Percentiles rank a stretch among this genome's conserved stretches.
These are phyloP conservation scores for Pestalotiopsis sp. DNA, from an alignment of 2,329 filamentous ascomycete genomes.

Conservation along the genomic window DNA sequence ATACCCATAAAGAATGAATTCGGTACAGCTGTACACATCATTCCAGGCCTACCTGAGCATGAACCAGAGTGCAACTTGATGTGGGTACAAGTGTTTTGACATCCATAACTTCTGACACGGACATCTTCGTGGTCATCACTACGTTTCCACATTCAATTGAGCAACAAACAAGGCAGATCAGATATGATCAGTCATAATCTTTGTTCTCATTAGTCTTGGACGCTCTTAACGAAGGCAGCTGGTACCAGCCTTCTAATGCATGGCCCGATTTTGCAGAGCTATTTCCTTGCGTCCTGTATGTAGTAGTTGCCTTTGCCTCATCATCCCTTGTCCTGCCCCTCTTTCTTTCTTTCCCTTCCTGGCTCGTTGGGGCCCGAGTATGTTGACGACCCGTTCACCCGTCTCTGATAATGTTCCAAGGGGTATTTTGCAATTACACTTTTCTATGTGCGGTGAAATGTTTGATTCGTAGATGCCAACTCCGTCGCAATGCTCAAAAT, in stretches of 20 bases:
- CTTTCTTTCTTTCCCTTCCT: background rate
- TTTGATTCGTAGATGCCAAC: slow-evolving; percentile 20
- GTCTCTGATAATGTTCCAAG: background rate
- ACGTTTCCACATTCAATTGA: background rate
- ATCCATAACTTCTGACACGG: no score
- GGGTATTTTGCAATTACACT: slow-evolving; percentile 3
- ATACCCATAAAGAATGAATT: no score
- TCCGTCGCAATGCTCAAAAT: slow-evolving; percentile 28
- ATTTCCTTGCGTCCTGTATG: background rate
- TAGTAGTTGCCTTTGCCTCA: background rate
- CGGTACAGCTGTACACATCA: no score
- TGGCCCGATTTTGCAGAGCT: background rate
- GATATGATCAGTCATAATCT: background rate
- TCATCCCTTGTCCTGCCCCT: background rate
- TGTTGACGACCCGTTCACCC: background rate
- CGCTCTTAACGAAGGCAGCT: background rate
- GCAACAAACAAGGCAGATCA: background rate
- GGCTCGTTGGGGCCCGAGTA: background rate
- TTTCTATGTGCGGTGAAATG: background rate
- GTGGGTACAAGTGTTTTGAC: no score
- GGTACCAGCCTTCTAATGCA: background rate
- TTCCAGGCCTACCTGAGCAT: no score
- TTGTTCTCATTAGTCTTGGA: background rate
- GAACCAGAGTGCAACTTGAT: no score
- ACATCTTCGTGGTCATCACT: background rate